These are phyloP conservation scores for Solanum tacnaense DNA, from an alignment of 257 asterid genomes.

Conservation along the genomic window DNA sequence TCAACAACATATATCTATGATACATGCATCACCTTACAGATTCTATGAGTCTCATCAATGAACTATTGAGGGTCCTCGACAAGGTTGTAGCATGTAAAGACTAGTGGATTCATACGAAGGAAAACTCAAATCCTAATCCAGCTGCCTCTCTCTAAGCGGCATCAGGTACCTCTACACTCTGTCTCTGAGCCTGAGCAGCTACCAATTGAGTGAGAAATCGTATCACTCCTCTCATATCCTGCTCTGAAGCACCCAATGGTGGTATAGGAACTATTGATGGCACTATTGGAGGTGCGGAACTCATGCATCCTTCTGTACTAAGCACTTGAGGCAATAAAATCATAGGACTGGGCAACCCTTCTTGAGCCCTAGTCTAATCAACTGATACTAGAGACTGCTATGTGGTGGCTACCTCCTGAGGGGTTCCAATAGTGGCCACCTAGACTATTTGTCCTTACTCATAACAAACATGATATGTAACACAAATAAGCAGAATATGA, in stretches of 20 bases:
- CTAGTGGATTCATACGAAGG: too few species aligned
- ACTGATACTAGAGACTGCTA: not conserved
- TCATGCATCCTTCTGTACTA: not conserved
- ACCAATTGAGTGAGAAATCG: not conserved
- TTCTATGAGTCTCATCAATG: not conserved
- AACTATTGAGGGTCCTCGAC: not conserved
- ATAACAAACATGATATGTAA: not conserved
- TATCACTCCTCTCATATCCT: not conserved
- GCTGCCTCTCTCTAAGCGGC: not conserved
- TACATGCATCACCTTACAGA: not conserved
- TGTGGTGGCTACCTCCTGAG: not conserved
- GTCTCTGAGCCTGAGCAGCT: not conserved
- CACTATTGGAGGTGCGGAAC: not conserved
- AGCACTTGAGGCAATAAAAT: not conserved
- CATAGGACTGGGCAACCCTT: not conserved
- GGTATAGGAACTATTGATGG: not conserved
- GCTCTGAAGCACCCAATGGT: not conserved
- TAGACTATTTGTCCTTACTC: not conserved
- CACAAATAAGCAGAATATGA: not conserved
- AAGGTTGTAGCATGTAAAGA: not conserved
- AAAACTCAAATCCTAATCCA: not conserved
- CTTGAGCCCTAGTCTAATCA: not conserved
- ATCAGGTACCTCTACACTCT: not conserved
- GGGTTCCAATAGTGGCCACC: not conserved
- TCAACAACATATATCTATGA: not conserved